Base-by-base conservation (phyloP, 495 filamentous ascomycete species). In the Pyronema omphalodes region DNA sequence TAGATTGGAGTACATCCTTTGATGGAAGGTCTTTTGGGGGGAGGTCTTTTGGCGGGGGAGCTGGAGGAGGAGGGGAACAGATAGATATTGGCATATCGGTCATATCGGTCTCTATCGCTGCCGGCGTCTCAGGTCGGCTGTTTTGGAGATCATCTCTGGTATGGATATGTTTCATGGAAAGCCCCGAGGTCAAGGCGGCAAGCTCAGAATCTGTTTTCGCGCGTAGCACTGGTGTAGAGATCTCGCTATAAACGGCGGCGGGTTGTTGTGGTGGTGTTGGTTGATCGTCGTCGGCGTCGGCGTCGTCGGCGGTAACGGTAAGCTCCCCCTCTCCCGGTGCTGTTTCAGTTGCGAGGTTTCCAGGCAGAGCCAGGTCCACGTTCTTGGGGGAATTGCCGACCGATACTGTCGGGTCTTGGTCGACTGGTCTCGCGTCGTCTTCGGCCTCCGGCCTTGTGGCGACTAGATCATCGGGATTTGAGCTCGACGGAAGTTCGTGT, bases 101-200 rank as follows among this genome's bases (percentile, higher is more conserved):
- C 23, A 12, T 51, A 36, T 46, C 40, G 51, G 19, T 52, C 37
- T 62, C 53, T 35, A 60, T 59, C 36, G 55, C 60, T 50, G 57
- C 40, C 9, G 57, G 58, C 34, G 58, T 61, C 18, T 44, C 52
- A 40, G 61, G 57, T 36, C 61, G 46, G 36, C 52, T 51, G 19
- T 56, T 53, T 14, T 52, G 40, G 14, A 29, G 9, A 29, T 43
- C 40, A 19, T 47, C 17, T 29, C 23, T 29, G n/a, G 44, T 14
- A 14, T 47, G 9, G 44, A 23, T n/a, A 19, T n/a, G 44, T 15
- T n/a, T 19, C n/a, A 47, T 19, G 44, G 44, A 9, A 19, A 47
- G 44, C 9, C 23, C 23, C 9, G 9, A 14, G 44, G 39, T 41
- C 39, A 47, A 37, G 19, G 54, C 47, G 15, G 46, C 7, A n/a